These are phyloP conservation scores for Penicillium coffeae DNA, from an alignment of 495 filamentous ascomycete species.

Conservation along the genomic window DNA sequence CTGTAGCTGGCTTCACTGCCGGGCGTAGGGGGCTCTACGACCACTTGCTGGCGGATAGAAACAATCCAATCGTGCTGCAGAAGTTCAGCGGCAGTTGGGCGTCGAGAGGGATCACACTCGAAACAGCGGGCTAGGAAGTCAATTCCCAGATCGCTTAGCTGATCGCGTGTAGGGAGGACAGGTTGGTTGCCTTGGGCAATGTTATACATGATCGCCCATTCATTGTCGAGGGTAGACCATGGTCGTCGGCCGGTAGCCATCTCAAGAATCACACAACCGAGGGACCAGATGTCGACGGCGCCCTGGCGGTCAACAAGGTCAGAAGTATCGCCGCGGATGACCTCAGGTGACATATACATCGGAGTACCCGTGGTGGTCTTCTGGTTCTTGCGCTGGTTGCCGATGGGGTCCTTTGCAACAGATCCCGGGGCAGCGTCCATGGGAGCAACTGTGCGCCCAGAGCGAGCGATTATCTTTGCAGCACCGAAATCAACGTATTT, in stretches of 20 bases:
- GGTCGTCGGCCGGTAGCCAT: constrained; percentile 95
- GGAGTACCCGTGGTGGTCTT: constrained; percentile 96
- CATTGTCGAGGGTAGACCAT: constrained; percentile 97
- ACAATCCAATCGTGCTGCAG: constrained; percentile 97
- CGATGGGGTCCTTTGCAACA: constrained; percentile 27
- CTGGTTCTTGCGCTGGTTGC: constrained; percentile 58
- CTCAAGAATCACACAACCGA: constrained; percentile 94
- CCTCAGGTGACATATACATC: constrained; percentile 99
- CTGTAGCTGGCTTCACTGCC: constrained; percentile 34
- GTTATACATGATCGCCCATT: constrained; percentile 99
- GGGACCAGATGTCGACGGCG: constrained; percentile 95
- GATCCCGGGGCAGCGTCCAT: constrained; percentile 46
- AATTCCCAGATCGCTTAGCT: constrained; percentile 77
- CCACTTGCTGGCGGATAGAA: constrained; percentile 57
- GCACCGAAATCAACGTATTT: constrained; percentile 99
- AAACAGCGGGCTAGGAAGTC: constrained; percentile 90
- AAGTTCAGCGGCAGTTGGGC: constrained; percentile 81
- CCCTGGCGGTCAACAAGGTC: constrained; percentile 60
- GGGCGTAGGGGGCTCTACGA: constrained; percentile 50
- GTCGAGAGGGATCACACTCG: constrained; percentile 71
- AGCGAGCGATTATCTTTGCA: constrained; percentile 92
- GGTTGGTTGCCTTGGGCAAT: constrained; percentile 95
- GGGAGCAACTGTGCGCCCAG: constrained; percentile 80
- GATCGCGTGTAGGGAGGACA: constrained; percentile 73
- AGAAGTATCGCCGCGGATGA: constrained; percentile 77